Base-by-base conservation (phyloP, 2,329 filamentous ascomycete species). In the Fusarium pseudoanthophilum region DNA sequence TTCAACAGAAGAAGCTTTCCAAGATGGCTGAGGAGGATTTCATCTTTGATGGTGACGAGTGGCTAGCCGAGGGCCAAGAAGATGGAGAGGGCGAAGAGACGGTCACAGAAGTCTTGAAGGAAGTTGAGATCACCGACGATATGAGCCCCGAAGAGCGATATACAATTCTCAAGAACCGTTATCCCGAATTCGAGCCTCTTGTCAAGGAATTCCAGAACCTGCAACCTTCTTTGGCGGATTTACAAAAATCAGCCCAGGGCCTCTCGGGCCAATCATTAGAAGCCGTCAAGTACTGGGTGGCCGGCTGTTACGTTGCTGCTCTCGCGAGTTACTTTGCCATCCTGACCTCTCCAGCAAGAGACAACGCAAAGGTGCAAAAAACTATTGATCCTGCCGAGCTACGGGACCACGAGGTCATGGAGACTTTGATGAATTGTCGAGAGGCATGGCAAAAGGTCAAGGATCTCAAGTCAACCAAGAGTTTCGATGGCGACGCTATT, bases 271-370 rank as follows among this genome's bases (percentile, higher is more conserved):
- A 84, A 64, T 89, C 89, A 5, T 81, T 92, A n/a, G 85, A 89
- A 28, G 85, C 91, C 14, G 87, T 94, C 66, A 96, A 95, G 80
- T 92, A 93, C 79, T 91, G 94, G 81, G 91, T 95, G 16, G 86
- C 97, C 43, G 92, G 93, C 10, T 93, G 95, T 67, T 98, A 99
- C 79, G 86, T 98, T 30, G 94, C 93, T 48, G 89, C 94, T 3
- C 86, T 99, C 75, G 92, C 93, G 55, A 95, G 97, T 90, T 99
- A 99, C 82, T 97, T 99, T 81, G 93, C 95, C 42, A 89, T 98
- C 40, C 85, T 99, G n/a, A 94, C 94, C 16, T 97, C 94, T 1
- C 92, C 94, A 2, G 88, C 91, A 5, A 87, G 91, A 56, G 90
- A 91, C 66, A 84, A 85, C 2, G 83, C 86, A 40, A 87, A 86